These are phyloP conservation scores for Yamadazyma blattariae DNA, from an alignment of 1,139 yeast species.

Conservation along the genomic window DNA sequence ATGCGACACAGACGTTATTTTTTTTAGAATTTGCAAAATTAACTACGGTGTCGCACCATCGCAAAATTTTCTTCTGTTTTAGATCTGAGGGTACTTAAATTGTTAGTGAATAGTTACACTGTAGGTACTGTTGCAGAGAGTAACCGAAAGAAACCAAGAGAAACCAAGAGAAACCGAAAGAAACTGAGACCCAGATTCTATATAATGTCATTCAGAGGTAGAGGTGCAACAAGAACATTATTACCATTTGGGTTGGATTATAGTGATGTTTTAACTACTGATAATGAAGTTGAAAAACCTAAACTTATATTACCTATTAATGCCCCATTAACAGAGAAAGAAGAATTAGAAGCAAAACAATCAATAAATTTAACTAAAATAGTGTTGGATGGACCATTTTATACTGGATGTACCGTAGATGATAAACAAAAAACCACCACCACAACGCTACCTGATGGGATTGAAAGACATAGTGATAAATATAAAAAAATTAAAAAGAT, in stretches of 20 bases:
- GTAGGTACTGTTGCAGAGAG: too few relatives aligned
- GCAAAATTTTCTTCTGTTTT: too few relatives aligned
- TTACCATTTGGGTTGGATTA: slow-evolving; percentile 72
- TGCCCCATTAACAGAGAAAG: slow-evolving; percentile 55
- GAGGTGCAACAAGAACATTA: slow-evolving; percentile 22
- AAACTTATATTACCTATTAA: slow-evolving; percentile 60
- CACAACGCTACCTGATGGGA: slow-evolving; percentile 42
- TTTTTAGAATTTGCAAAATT: too few relatives aligned
- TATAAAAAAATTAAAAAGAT: slow-evolving; percentile 69
- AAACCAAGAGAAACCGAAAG: too few relatives aligned
- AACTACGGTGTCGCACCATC: too few relatives aligned
- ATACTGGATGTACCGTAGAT: slow-evolving; percentile 53
- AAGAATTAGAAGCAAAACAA: slow-evolving; percentile 62
- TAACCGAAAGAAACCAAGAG: too few relatives aligned
- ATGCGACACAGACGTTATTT: too few relatives aligned
- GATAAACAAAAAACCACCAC: slow-evolving; percentile 21
- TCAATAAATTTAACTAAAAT: slow-evolving; percentile 55
- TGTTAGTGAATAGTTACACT: too few relatives aligned
- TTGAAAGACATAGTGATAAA: slow-evolving; percentile 71
- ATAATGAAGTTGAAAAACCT: slow-evolving; percentile 35
- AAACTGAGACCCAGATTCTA: too few relatives aligned
- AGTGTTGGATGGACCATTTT: slow-evolving; percentile 74
- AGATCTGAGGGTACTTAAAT: too few relatives aligned
- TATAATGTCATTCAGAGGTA: slow-evolving; percentile 5
- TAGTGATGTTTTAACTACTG: slow-evolving; percentile 47